Evolutionary conservation across 805 yeast species (phyloP), one percentile per base, ranked within the genome.

Genomic region (Candida maltosa): DNA sequence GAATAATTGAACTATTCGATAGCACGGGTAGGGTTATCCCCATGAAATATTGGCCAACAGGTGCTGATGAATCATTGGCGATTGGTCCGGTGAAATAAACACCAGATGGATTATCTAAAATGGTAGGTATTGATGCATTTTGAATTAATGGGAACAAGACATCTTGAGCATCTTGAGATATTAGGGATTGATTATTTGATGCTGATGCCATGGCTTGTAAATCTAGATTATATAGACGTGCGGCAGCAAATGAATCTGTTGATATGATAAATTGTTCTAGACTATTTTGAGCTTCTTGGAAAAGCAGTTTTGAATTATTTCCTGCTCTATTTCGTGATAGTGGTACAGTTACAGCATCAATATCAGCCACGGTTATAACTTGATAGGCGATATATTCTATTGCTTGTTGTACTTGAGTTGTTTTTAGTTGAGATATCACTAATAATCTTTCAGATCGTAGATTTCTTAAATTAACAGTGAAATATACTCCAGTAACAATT

Each of bases 1-100:
- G 21, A 16, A 81, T 59, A 16, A 85, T 80, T 2, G 94, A 81
- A n/a, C 80, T 70, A 45, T 83, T 82, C 12, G 87, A 75, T 47
- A 70, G 80, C 3, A 88, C 73, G 0, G 96, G 93, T 4, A 87
- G 46, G 0, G 96, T 83, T 59, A 88, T 62, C 1, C 95, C 86
- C 71, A 86, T 64, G 45, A 78, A 72, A 47, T 73, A 81, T 2
- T 67, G 39, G 1, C 65, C 46, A 25, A 54, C 56, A 9, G 23
- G 16, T 6, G 37, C 31, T 30, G 51, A 45, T 3, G 54, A 33
- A 9, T 50, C 32, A 45, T 78, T 76, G 12, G 60, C 34, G 1
- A 75, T 63, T 0, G 96, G 96, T 3, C 94, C 95, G 1, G 80
- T 62, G 11, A 85, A 51, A 41, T 50, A 58, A 7, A 34, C 15